Evolutionary conservation across 2,329 filamentous ascomycete genomes (phyloP), one percentile per base, ranked within the genome.

Genomic region (Pyrenochaeta sp.): DNA sequence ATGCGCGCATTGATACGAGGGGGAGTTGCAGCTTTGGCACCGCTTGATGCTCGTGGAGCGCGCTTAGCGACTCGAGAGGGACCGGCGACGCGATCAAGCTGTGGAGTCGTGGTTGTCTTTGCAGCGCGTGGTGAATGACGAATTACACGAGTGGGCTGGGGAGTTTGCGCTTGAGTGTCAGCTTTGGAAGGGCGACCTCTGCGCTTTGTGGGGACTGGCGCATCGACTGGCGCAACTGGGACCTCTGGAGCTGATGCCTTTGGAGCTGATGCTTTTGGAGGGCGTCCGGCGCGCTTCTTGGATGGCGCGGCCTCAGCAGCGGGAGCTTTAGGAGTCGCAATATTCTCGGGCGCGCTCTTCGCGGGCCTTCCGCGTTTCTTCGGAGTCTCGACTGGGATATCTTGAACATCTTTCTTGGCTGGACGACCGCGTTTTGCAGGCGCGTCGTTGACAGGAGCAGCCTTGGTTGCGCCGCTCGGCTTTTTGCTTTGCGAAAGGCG

Each of bases 321-420:
- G 24, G 40, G 40, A 14, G 39, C 41, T 44, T 56, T 61, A n/a
- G n/a, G n/a, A n/a, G n/a, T n/a, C n/a, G n/a, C n/a, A n/a, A n/a
- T n/a, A n/a, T n/a, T n/a, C n/a, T n/a, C n/a, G n/a, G n/a, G n/a
- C n/a, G n/a, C n/a, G n/a, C n/a, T n/a, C n/a, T n/a, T n/a, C 3
- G 53, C 37, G 0, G 52, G 55, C n/a, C 58, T 54, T 8, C 60
- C 58, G 34, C 58, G 61, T 39, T 55, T 61, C 42, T 56, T 59
- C 1, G 55, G 56, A 7, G 44, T 22, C 20, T 49, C 53, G 9
- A 34, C 19, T 7, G 43, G 35, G 23, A 19, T 30, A 1, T 38
- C 41, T 7, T 34, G 26, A 3, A 35, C 26, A 9, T 40, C 38
- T 3, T 27, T 13, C 36, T 48, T 58, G 3, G 57, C 36, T n/a